Percentiles rank a stretch among this genome's conserved stretches.
Evolutionary conservation across 1,139 yeast genomes (phyloP).

Genomic region (Yamadazyma pseudoaaseri): DNA sequence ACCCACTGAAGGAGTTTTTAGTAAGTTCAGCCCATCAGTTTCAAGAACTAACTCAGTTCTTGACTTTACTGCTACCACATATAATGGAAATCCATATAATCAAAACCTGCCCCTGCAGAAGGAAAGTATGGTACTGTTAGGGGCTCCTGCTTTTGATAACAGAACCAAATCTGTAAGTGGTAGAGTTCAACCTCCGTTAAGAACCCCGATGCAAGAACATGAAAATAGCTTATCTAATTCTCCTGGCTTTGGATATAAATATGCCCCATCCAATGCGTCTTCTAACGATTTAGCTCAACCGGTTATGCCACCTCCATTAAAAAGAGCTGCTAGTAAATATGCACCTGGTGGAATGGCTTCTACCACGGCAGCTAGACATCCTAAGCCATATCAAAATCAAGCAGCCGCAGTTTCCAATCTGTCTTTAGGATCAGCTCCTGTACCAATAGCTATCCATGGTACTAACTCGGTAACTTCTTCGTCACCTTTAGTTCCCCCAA

Average conservation of each 20-base stretch:
- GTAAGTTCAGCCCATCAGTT: constrained; percentile 67
- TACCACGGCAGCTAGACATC: constrained; percentile 4
- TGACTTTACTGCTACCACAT: constrained; percentile 32
- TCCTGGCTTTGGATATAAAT: constrained; percentile 16
- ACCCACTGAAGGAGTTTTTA: constrained; percentile 57
- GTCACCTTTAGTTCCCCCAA: constrained; percentile 1
- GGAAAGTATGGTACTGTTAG: constrained; percentile 1
- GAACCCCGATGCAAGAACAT: constrained; percentile 13
- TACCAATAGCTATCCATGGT: background rate
- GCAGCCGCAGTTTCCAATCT: constrained; percentile 13
- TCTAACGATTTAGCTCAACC: constrained; percentile 18
- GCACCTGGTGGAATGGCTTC: constrained; percentile 12
- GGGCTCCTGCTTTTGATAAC: background rate
- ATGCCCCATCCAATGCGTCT: constrained; percentile 29
- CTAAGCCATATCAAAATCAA: constrained; percentile 14
- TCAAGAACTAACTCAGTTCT: constrained; percentile 53
- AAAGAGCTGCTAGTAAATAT: constrained; percentile 12
- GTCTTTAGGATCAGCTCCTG: constrained; percentile 10
- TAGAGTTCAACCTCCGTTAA: constrained; percentile 4
- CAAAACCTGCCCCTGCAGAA: background rate
- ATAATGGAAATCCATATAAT: constrained; percentile 2
- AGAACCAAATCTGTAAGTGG: background rate
- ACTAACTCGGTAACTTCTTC: background rate
- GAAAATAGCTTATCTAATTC: constrained; percentile 11
- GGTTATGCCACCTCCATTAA: constrained; percentile 9